Evolutionary conservation across 2,329 filamentous ascomycete species (phyloP), one percentile per base, ranked within the genome.

Genomic region (Dactylellina drechsleri): DNA sequence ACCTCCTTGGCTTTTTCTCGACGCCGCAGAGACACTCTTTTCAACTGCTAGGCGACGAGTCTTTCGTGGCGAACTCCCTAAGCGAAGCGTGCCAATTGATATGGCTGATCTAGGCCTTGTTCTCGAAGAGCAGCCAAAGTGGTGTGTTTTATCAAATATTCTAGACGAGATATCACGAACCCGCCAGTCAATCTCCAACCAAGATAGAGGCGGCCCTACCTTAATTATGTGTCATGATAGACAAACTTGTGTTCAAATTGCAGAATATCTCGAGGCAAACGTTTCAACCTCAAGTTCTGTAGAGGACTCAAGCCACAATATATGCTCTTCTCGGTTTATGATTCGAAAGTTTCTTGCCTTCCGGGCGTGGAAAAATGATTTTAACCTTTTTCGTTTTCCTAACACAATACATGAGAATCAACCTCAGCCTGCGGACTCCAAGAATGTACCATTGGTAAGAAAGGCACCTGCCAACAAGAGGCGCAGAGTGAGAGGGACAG

Each of bases 161-260:
- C 83, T 99, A 3, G 90, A 94, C 77, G 95, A 99, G 82, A 97
- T 99, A 78, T 95, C 98, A 79, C 88, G 90, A 62, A 93, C 97
- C 79, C 85, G 92, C 15, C 95, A 96, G 81, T 90, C 96, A 79
- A 93, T 96, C 77, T 91, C 92, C 4, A 84, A 85, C 7, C 83
- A 95, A 81, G 92, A 93, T 79, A 96, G 93, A 0, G 96, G 93
- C 80, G 91, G 92, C n/a, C 92, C 92, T 1, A 92, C 97, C 58
- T 84, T 99, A 40, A 92, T 99, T 81, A 98, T 99, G 95, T 98
- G 94, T 80, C 90, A 90, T 26, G 94, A 96, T 79, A 89, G 91
- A 67, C 88, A 89, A 66, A 96, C 92, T 7, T 96, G 92, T 80
- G 87, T 91, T 13, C 95, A 99, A 79, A 84, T 99, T 49, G 89